Evolutionary conservation across 176 grass and related monocot species (phyloP).

Genomic region (Zoysia pacifica): DNA sequence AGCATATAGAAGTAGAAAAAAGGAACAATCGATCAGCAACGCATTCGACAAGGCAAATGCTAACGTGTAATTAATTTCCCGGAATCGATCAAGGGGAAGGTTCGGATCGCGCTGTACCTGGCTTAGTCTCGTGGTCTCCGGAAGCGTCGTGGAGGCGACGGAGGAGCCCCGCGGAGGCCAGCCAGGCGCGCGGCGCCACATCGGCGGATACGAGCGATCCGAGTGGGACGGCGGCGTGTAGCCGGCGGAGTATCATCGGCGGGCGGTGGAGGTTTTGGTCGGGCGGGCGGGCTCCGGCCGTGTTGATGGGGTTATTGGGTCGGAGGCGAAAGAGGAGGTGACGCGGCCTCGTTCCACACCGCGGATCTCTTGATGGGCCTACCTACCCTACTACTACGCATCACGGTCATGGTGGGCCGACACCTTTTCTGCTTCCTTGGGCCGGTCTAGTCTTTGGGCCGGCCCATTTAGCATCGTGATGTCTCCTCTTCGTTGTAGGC

Average conservation of each 20-base stretch:
- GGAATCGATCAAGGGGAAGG: not conserved
- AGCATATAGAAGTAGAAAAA: not conserved
- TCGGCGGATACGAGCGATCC: not conserved
- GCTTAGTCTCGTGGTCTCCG: not conserved
- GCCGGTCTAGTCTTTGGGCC: too few relatives aligned
- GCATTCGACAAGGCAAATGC: not conserved
- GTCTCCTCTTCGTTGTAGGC: too few relatives aligned
- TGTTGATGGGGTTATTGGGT: not conserved
- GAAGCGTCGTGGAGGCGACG: slow-evolving; percentile 34
- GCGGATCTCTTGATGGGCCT: not conserved
- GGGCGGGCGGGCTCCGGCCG: slow-evolving; percentile 8
- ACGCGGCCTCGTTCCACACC: slow-evolving; percentile 35
- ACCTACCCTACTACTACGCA: not conserved
- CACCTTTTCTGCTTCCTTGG: too few relatives aligned
- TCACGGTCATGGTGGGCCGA: too few relatives aligned
- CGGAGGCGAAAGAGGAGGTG: not conserved
- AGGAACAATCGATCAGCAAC: not conserved
- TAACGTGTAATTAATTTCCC: too few relatives aligned
- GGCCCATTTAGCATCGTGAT: not conserved
- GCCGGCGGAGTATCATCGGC: slow-evolving; percentile 31
- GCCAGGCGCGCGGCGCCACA: not conserved
- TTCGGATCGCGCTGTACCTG: slow-evolving; percentile 21
- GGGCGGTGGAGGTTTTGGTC: not conserved
- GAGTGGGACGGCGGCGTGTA: not conserved
- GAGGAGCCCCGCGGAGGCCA: not conserved